Evolutionary conservation across 805 yeast species (phyloP).

Genomic region (Kazachstania bromeliacearum): DNA sequence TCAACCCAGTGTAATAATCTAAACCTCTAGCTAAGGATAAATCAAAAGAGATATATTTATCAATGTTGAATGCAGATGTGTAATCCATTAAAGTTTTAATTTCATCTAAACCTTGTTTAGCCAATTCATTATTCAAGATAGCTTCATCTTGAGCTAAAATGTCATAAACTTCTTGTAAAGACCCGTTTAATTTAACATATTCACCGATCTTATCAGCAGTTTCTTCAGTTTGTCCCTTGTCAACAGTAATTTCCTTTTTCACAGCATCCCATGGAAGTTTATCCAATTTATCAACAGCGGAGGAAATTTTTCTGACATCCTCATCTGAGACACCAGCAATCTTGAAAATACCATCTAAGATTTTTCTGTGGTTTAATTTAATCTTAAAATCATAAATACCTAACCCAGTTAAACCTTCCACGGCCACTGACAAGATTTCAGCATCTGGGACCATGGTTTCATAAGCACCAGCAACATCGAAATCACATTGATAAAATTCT

Average conservation of each 20-base stretch:
- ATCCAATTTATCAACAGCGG: slow-evolving; percentile 95
- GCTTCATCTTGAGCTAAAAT: slow-evolving; percentile 47
- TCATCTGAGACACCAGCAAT: slow-evolving; percentile 91
- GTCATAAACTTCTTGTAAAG: slow-evolving; percentile 52
- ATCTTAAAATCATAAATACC: slow-evolving; percentile 86
- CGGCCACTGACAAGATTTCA: slow-evolving; percentile 70
- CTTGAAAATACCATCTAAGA: slow-evolving; percentile 90
- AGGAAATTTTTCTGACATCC: slow-evolving; percentile 85
- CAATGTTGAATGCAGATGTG: slow-evolving; percentile 73
- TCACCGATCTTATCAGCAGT: slow-evolving; percentile 91
- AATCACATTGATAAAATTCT: slow-evolving; percentile 98
- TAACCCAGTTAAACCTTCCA: slow-evolving; percentile 73
- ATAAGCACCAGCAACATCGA: slow-evolving; percentile 89
- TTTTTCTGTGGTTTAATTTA: slow-evolving; percentile 90
- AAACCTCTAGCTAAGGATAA: slow-evolving; percentile 94
- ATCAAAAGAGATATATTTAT: slow-evolving; percentile 66
- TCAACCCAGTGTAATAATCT: slow-evolving; percentile 94
- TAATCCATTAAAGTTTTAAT: slow-evolving; percentile 68
- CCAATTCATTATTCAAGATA: slow-evolving; percentile 57
- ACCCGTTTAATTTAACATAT: slow-evolving; percentile 78
- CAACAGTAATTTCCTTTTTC: slow-evolving; percentile 82
- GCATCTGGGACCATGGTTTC: slow-evolving; percentile 96
- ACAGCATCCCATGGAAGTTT: slow-evolving; percentile 94
- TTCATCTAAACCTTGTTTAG: slow-evolving; percentile 73
- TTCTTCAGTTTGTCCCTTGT: slow-evolving; percentile 81